Evolutionary conservation across 192 early-diverging fungal species (phyloP).

Genomic region (Coemansia nantahalensis): DNA sequence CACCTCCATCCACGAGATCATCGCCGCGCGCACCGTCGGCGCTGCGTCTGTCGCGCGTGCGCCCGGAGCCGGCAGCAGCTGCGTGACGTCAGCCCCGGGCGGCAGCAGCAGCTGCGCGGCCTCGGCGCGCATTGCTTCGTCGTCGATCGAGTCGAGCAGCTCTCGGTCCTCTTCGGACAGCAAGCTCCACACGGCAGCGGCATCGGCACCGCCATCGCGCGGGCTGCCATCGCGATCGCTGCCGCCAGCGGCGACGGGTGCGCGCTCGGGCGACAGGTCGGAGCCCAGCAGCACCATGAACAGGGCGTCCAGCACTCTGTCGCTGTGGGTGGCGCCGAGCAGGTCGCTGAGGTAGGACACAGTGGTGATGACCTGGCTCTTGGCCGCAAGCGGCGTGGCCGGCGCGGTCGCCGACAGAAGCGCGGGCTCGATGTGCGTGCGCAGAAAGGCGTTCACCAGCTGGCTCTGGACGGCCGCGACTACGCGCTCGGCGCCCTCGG

Average conservation of each 20-base stretch:
- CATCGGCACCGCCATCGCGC: too few relatives aligned
- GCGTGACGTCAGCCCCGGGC: constrained; percentile 3
- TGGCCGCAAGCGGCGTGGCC: background rate
- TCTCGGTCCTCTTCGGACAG: constrained; percentile 35
- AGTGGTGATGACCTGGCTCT: constrained; percentile 41
- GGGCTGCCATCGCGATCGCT: too few relatives aligned
- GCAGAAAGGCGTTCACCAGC: constrained; percentile 32
- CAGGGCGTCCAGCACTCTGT: constrained; percentile 34
- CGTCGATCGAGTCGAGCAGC: constrained; percentile 39
- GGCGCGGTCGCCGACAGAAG: constrained; percentile 12
- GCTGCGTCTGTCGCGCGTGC: background rate
- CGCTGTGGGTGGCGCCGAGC: constrained; percentile 31
- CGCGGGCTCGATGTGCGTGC: constrained; percentile 42
- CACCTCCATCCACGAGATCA: constrained; percentile 48
- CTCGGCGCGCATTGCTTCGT: constrained; percentile 44
- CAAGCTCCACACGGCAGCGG: background rate
- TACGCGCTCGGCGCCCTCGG: constrained; percentile 10
- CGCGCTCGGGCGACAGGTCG: constrained; percentile 31
- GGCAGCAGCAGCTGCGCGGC: constrained; percentile 35
- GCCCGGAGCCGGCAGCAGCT: background rate
- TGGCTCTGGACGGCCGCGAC: constrained; percentile 30
- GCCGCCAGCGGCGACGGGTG: background rate
- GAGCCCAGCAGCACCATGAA: constrained; percentile 38
- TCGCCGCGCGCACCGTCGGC: constrained; percentile 10
- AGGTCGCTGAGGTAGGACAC: constrained; percentile 42